A percentile compares a stretch with the other conserved stretches of the same genome.
Conservation (phyloP, 1,284 basidiomycete species). For the Ganoderma boninense region DNA sequence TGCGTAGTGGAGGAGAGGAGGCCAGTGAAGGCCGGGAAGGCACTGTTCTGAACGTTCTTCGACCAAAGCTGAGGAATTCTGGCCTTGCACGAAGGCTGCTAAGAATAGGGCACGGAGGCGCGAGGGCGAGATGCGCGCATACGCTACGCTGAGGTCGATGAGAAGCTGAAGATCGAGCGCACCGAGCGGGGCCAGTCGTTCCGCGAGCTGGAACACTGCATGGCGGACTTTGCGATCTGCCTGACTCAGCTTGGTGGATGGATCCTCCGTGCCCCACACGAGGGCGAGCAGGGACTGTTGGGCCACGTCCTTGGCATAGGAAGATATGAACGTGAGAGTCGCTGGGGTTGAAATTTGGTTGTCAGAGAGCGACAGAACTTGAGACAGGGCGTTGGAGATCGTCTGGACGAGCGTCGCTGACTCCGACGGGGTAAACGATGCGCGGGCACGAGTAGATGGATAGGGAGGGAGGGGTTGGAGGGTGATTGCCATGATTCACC, state of each 20-base stretch:
- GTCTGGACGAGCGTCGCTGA: constrained; percentile 55
- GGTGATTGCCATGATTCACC: constrained; percentile 26
- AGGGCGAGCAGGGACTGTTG: constrained; percentile 57
- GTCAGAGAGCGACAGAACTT: constrained; percentile 56
- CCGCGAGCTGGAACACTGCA: constrained; percentile 62
- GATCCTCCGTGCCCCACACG: constrained; percentile 57
- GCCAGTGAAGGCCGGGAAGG: constrained; percentile 62
- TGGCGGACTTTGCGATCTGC: constrained; percentile 58
- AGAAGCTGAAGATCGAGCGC: constrained; percentile 60
- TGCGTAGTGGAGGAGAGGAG: constrained; percentile 54
- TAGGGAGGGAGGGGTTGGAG: constrained; percentile 51
- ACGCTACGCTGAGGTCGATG: constrained; percentile 69
- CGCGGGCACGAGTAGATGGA: constrained; percentile 59
- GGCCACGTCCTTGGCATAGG: constrained; percentile 65
- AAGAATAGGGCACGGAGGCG: constrained; percentile 55
- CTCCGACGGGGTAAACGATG: constrained; percentile 61
- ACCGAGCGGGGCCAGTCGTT: constrained; percentile 52
- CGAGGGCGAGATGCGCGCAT: constrained; percentile 52
- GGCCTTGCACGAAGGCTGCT: constrained; percentile 45
- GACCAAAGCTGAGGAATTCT: constrained; percentile 37
- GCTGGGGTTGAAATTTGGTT: constrained; percentile 54
- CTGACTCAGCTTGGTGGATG: constrained; percentile 36
- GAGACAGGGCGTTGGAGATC: constrained; percentile 55
- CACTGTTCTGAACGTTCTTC: constrained; percentile 49
- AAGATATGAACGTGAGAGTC: constrained; percentile 58